Evolutionary conservation across 371 early-diverging fungal genomes (phyloP).

Genomic region (Mycotypha africana): DNA sequence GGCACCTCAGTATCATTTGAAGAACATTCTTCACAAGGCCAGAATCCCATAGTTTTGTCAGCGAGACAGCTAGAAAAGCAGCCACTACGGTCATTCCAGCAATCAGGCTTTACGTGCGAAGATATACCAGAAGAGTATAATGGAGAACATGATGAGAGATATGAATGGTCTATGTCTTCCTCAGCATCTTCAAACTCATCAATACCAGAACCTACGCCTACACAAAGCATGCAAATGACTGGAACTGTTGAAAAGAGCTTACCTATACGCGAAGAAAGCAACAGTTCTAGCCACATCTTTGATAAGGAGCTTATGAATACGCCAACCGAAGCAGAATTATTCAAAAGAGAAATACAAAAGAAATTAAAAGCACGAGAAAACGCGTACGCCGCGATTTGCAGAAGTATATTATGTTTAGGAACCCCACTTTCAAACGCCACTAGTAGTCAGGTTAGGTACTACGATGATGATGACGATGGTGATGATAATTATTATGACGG

Average conservation of each 20-base stretch:
- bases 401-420: not conserved
- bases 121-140: no score
- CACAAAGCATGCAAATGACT: no score
- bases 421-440: constrained; percentile 3
- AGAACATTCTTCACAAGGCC: no score
- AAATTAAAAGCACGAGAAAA: not conserved
- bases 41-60: no score
- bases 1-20: no score
- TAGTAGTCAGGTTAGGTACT: constrained; percentile 2
- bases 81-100: no score
- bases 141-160: not conserved
- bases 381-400: not conserved
- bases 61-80: no score
- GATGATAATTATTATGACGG: not conserved
- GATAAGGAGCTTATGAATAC: no score
- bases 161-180: not conserved
- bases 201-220: not conserved
- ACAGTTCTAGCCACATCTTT: no score
- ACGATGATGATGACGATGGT: constrained; percentile 2
- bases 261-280: no score
- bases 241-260: no score
- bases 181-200: not conserved
- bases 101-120: no score
- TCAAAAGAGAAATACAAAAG: constrained; percentile 4
- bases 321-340: constrained; percentile 6